These are phyloP conservation scores for Hypoxylon sp. DNA, from an alignment of 2,329 filamentous ascomycete species.

Conservation along the genomic window DNA sequence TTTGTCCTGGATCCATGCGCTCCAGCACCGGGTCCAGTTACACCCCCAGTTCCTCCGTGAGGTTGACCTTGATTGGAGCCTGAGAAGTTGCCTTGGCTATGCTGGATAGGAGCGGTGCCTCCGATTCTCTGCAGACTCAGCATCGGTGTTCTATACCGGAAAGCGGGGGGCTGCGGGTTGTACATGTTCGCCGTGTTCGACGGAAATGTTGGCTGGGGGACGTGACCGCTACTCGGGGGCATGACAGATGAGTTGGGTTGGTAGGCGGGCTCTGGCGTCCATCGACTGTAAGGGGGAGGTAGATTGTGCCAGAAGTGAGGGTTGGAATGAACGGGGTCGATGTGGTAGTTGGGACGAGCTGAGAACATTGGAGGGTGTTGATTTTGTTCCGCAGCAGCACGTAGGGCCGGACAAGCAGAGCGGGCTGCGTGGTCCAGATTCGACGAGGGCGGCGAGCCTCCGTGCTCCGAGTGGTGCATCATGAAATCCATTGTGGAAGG, in stretches of 20 bases:
- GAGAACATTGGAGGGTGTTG: constrained; percentile 43
- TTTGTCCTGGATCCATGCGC: constrained; percentile 27
- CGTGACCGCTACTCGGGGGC: constrained; percentile 28
- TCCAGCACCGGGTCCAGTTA: constrained; percentile 16
- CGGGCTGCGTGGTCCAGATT: constrained; percentile 44
- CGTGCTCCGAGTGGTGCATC: constrained; percentile 48
- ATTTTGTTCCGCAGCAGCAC: constrained; percentile 49
- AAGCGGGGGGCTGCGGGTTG: constrained; percentile 23
- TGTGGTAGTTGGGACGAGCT: constrained; percentile 42
- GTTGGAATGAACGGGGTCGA: constrained; percentile 48
- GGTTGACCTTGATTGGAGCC: constrained; percentile 27
- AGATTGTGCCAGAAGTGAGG: constrained; percentile 28
- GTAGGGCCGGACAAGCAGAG: constrained; percentile 52
- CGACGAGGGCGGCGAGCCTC: constrained; percentile 29
- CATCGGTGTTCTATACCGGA: constrained; percentile 36
- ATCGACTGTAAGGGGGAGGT: constrained; percentile 30
- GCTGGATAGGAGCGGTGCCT: constrained; percentile 46
- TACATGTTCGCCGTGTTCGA: constrained; percentile 22
- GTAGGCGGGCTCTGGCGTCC: constrained; percentile 19
- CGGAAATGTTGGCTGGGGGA: constrained; percentile 31
- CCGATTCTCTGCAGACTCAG: constrained; percentile 45
- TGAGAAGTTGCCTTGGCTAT: constrained; percentile 41
- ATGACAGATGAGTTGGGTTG: constrained; percentile 28
- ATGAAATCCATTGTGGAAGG: constrained; percentile 52
- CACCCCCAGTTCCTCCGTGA: constrained; percentile 24